phyloP scores from a whole-genome alignment of 106 monocot species.

The Phalaenopsis aphrodite region DNA sequence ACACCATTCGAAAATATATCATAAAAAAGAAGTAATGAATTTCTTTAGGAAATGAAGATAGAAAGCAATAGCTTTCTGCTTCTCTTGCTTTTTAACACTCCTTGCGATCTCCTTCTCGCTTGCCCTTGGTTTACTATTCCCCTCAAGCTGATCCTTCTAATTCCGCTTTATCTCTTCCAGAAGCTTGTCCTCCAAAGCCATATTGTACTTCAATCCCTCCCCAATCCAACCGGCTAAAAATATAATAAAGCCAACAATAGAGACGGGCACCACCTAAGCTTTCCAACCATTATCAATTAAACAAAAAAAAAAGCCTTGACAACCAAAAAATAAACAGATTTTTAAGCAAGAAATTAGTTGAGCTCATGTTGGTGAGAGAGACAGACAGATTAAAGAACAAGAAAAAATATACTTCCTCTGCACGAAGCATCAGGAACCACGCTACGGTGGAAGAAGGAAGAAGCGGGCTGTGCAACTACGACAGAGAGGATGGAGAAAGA shows the following conservation, averaged over 20 bases:
- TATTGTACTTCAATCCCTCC: slow-evolving; percentile 56
- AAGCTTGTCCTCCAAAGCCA: slow-evolving; percentile 51
- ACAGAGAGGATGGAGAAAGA: too few relatives aligned
- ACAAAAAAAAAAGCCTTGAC: background rate
- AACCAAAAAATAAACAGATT: background rate
- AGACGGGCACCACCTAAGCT: background rate
- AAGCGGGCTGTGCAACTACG: too few relatives aligned
- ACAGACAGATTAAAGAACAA: too few relatives aligned
- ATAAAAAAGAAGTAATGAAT: background rate
- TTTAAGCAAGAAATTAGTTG: background rate
- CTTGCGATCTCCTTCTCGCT: background rate
- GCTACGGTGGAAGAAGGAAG: too few relatives aligned
- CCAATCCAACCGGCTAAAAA: slow-evolving; percentile 57
- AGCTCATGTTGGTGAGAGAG: background rate
- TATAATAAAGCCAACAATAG: background rate
- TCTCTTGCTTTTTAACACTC: slow-evolving; percentile 5
- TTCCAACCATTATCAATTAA: background rate
- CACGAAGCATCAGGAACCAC: too few relatives aligned
- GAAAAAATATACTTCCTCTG: too few relatives aligned
- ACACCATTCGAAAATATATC: too few relatives aligned
- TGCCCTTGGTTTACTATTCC: slow-evolving; percentile 24
- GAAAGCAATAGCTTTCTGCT: slow-evolving; percentile 8
- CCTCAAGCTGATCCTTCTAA: slow-evolving; percentile 19
- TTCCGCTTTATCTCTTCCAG: slow-evolving; percentile 55
- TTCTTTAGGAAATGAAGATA: background rate